Base-by-base conservation (phyloP, 257 asterid species). In the Capsicum pubescens region DNA sequence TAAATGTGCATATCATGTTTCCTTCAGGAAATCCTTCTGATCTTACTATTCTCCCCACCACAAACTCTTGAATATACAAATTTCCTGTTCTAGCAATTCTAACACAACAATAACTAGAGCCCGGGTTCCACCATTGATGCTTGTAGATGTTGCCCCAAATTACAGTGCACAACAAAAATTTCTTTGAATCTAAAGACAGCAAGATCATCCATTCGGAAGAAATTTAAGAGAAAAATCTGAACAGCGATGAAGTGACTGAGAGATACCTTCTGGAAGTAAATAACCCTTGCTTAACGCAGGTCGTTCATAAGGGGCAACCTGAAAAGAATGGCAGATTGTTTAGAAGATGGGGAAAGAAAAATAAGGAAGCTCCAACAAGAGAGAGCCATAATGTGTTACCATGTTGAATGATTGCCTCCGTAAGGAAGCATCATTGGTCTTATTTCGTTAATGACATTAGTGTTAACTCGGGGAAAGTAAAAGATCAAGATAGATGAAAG, bases 231-330 rank as follows among this genome's bases (percentile, higher is more conserved):
- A 21, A 68, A 86, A 46, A 35, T 42, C 13, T 21, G 5, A 86
- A 56, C 60, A 26, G 77, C 13, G 26, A 12, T 46, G 57, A 71
- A n/a, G 84, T 80, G 35, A 84, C 50, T 55, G 71, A 63, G 80
- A 59, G 44, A 83, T 91, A 95, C 98, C 98, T 91, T 95, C 97
- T 78, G 98, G 98, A 85, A 95, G 94, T 83, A 95, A 86, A 85
- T 91, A 95, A 10, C 98, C 98, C 90, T 95, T 93, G 91, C 98
- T 95, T 86, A 95, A 84, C 81, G 97, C 98, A 82, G 98, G 98
- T 86, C 97, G 92, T 90, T 95, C 97, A 87, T 95, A 95, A 36
- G 98, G 98, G 55, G 97, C 97, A 90, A 92, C 96, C 98, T 95
- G 86, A 91, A 83, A 84, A 32, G 61, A 48, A 59, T 60, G 81